Conservation (phyloP, 2,329 filamentous ascomycete species). For the Apiospora marii region DNA sequence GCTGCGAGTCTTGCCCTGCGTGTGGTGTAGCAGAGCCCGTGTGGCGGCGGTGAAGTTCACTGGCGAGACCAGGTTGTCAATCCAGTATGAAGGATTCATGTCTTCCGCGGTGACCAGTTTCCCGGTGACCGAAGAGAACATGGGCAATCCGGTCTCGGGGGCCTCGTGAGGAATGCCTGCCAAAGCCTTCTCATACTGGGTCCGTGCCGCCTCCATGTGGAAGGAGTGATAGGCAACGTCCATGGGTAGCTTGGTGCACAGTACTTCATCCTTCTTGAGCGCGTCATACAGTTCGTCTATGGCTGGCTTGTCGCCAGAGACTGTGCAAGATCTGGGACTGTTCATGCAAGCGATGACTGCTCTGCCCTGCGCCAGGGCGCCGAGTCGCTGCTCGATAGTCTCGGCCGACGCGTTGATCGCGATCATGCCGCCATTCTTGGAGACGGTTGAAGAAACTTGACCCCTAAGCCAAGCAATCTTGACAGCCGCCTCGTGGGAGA, state of each 20-base stretch:
- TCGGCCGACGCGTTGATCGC: slow-evolving; percentile 46
- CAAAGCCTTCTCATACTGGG: neutral
- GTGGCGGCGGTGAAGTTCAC: slow-evolving; percentile 7
- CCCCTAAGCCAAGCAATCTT: slow-evolving; percentile 52
- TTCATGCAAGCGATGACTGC: slow-evolving; percentile 54
- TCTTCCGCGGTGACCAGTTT: neutral
- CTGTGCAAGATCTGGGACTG: slow-evolving; percentile 51
- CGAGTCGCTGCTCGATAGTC: slow-evolving; percentile 41
- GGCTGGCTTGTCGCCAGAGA: slow-evolving; percentile 48
- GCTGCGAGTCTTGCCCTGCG: neutral
- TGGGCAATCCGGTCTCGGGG: neutral
- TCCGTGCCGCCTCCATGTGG: slow-evolving; percentile 46
- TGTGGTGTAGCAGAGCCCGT: slow-evolving; percentile 10
- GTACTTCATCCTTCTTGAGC: slow-evolving; percentile 43
- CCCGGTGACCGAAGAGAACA: neutral
- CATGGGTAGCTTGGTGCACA: slow-evolving; percentile 47
- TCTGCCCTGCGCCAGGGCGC: slow-evolving; percentile 26
- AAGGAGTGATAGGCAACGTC: slow-evolving; percentile 53
- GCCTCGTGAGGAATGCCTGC: neutral
- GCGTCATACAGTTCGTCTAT: slow-evolving; percentile 41
- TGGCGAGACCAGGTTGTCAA: slow-evolving; percentile 1
- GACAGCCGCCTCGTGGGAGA: slow-evolving; percentile 50
- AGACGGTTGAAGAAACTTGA: slow-evolving; percentile 38
- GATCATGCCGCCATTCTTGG: slow-evolving; percentile 51
- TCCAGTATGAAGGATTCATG: slow-evolving; percentile 10